phyloP scores from a whole-genome alignment of 2,329 filamentous ascomycete species.

The Beauveria sp. region DNA sequence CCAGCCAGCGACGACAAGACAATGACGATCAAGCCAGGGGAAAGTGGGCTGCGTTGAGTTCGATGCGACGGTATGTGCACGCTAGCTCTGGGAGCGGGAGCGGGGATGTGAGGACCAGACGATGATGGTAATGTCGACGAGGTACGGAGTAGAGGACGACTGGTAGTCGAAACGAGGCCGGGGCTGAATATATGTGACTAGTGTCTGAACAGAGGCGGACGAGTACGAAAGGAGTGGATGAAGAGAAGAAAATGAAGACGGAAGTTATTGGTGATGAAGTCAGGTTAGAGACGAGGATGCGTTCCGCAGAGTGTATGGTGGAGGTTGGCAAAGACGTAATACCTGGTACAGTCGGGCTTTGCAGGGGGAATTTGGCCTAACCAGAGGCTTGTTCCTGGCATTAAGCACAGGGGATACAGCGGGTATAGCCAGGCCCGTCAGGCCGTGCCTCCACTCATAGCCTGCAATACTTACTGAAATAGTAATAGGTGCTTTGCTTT shows the following conservation, averaged over 20 bases:
- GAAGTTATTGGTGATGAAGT: background rate
- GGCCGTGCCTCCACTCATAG: too few species aligned
- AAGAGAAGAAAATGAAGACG: background rate
- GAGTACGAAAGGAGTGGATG: background rate
- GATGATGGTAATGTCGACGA: background rate
- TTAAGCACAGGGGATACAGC: conserved; percentile 1
- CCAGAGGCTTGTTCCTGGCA: background rate
- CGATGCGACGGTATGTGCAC: background rate
- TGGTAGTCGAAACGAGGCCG: background rate
- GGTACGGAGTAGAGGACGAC: background rate
- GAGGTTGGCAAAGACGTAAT: background rate
- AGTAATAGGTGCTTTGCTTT: background rate
- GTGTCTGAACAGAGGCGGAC: background rate
- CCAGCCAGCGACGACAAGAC: background rate
- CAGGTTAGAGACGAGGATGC: background rate
- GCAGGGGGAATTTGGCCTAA: background rate
- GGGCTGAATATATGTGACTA: background rate
- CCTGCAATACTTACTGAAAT: background rate
- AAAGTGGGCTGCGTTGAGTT: background rate
- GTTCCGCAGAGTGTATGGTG: background rate
- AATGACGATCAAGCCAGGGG: conserved; percentile 2
- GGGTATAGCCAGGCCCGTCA: background rate
- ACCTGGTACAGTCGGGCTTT: background rate
- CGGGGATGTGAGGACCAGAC: background rate
- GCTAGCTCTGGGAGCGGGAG: background rate